Base-by-base conservation (phyloP, 140 eudicot species). In the Ambrosia hybrid region DNA sequence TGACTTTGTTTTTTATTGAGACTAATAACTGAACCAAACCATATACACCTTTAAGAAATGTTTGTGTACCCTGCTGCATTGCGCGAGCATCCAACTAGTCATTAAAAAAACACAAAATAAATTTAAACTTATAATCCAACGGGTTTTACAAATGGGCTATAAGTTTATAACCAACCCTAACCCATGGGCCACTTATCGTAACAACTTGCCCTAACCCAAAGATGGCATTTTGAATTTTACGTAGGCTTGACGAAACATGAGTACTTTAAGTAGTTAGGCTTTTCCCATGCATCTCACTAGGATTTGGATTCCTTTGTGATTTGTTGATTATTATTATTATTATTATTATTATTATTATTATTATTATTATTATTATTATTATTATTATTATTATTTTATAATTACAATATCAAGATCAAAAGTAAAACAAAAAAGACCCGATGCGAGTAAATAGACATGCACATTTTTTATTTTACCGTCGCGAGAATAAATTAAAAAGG, bases 211-310 rank as follows among this genome's bases (percentile, higher is more conserved):
- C 61, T n/a, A 56, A 7, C 5, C 62, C 62, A 9, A 57, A 15
- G 13, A 16, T 17, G 3, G 36, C 33, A 57, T 57, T 51, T 57
- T 57, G 62, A 57, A 57, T 57, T 8, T 17, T 16, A 16, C 13
- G 46, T 41, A 41, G 6, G 8, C 34, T 9, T 3, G 9, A 57
- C 36, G 8, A 57, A 57, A 57, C 37, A 57, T 6, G 72, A 30
- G 10, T 21, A 67, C 46, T 41, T 41, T 21, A 2, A 6, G 46
- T 41, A 6, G 46, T 13, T 41, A 41, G 41, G 9, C 41, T 11
- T 67, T 67, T 67, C 55, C 6, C 38, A 43, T 66, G 57, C 72
- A 67, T 67, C 16, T 21, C 39, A 16, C 10, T 45, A 66, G 11
- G 11, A 5, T 67, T 67, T 5, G 8, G 58, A 48, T 21, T 67